phyloP scores from a whole-genome alignment of 2,329 filamentous ascomycete genomes.

The Camptophora hylomeconis region DNA sequence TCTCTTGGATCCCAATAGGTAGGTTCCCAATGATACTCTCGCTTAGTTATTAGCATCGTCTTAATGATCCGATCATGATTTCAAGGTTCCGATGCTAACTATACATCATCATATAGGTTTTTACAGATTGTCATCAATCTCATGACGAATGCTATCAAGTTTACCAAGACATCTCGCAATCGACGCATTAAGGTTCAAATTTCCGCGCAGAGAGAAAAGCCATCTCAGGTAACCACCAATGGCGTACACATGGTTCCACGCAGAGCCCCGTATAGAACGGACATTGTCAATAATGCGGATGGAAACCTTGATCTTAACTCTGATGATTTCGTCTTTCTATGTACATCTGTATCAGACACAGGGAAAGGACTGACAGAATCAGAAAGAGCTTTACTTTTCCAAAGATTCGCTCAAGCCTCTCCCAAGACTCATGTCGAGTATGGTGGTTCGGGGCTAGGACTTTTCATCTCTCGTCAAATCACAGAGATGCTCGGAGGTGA shows the following conservation, averaged over 20 bases:
- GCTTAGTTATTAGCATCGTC: constrained; percentile 45
- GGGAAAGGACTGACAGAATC: constrained; percentile 58
- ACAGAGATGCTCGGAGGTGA: constrained; percentile 70
- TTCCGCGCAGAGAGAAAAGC: constrained; percentile 31
- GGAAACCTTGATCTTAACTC: neutral
- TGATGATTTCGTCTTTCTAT: constrained; percentile 5
- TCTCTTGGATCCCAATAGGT: constrained; percentile 42
- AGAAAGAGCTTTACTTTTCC: constrained; percentile 61
- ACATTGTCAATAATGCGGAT: too few species aligned
- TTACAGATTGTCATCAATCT: constrained; percentile 49
- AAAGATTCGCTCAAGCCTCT: constrained; percentile 64
- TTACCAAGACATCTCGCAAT: constrained; percentile 34
- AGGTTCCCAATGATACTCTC: constrained; percentile 44
- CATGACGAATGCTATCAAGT: constrained; percentile 50
- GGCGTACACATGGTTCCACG: too few species aligned
- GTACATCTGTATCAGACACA: constrained; percentile 39
- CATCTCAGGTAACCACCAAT: constrained; percentile 18
- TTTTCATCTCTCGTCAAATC: constrained; percentile 65
- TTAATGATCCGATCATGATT: too few species aligned
- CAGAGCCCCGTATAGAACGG: too few species aligned
- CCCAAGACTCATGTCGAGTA: constrained; percentile 65
- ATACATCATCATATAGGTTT: too few species aligned
- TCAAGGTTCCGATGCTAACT: too few species aligned
- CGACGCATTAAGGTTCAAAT: constrained; percentile 39
- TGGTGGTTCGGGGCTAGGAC: constrained; percentile 61